Percentiles rank a stretch among this genome's conserved stretches.
phyloP scores from a whole-genome alignment of 2,329 filamentous ascomycete genomes.

The Aspergillus chevalieri region DNA sequence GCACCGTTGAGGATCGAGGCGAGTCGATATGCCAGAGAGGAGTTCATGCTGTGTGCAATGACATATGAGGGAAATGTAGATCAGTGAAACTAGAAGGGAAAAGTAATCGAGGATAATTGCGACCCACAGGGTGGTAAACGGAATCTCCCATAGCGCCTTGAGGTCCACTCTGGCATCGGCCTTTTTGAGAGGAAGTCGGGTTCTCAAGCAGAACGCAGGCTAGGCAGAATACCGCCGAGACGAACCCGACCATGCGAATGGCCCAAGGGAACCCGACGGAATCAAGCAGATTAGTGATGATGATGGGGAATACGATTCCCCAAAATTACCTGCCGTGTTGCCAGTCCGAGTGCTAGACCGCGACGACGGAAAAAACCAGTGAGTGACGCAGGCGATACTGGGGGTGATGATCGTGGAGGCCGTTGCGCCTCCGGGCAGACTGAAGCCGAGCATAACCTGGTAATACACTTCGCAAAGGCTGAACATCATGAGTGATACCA shows the following conservation, averaged over 20 bases:
- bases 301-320: constrained; percentile 18
- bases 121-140: constrained; percentile 18
- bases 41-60: constrained; percentile 17
- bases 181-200: constrained; percentile 11
- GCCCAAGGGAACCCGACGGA: constrained; percentile 13
- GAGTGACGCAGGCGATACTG: constrained; percentile 13
- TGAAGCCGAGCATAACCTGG: constrained; percentile 19
- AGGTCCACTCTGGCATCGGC: constrained; percentile 14
- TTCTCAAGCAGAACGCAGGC: constrained; percentile 1
- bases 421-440: constrained; percentile 14
- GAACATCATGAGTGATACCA: constrained; percentile 23
- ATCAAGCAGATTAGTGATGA: constrained; percentile 6
- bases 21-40: constrained; percentile 23
- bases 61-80: constrained; percentile 29
- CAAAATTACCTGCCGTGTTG: constrained; percentile 14
- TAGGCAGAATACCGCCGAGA: not conserved
- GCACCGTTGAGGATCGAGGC: constrained; percentile 26
- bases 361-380: constrained; percentile 21
- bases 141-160: constrained; percentile 15
- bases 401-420: constrained; percentile 17
- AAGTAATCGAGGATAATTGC: constrained; percentile 30
- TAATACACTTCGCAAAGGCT: constrained; percentile 22
- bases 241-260: constrained; percentile 5
- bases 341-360: constrained; percentile 17
- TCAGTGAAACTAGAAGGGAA: constrained; percentile 29